Percentiles rank a stretch among this genome's conserved stretches.
Evolutionary conservation across 129 eudicot species (phyloP).

Genomic region (Lonicera japonica): DNA sequence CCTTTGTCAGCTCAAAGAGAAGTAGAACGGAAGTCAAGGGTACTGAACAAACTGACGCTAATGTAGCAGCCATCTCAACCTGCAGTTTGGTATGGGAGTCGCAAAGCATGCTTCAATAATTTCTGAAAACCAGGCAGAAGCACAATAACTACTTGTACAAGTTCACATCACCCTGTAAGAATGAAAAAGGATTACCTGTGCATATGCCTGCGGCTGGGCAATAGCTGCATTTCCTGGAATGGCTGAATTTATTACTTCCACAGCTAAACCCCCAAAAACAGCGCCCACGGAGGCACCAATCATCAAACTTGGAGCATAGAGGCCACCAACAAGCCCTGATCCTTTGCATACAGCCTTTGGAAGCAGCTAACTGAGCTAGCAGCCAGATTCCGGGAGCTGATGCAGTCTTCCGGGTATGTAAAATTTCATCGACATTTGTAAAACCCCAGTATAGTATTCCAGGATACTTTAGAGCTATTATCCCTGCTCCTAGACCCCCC

Average conservation of each 20-base stretch:
- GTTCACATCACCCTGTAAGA: too few relatives aligned
- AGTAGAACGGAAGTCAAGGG: conserved; percentile 97
- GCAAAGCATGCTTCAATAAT: conserved; percentile 3
- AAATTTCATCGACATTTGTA: conserved; percentile 90
- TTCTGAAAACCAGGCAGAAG: conserved; percentile 4
- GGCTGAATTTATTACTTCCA: conserved; percentile 73
- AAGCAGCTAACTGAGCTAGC: conserved; percentile 83
- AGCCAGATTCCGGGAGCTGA: conserved; percentile 99
- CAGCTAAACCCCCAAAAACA: conserved; percentile 93
- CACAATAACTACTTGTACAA: background rate
- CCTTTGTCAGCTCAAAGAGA: conserved; percentile 91
- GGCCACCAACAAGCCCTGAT: conserved; percentile 95
- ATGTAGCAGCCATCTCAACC: conserved; percentile 99
- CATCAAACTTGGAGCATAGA: conserved; percentile 98
- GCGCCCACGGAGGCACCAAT: conserved; percentile 99
- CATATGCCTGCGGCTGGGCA: conserved; percentile 99
- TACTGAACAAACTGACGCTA: conserved; percentile 96
- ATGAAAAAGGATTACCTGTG: too few relatives aligned
- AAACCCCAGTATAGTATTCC: conserved; percentile 97
- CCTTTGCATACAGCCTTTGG: conserved; percentile 95
- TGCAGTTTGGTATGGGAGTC: conserved; percentile 21
- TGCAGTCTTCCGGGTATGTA: conserved; percentile 91
- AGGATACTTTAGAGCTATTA: conserved; percentile 93
- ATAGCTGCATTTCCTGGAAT: conserved; percentile 91
- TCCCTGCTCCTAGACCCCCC: conserved; percentile 95